Percentiles rank a stretch among this genome's conserved stretches.
These are phyloP conservation scores for Phytophthora parvispora DNA, from an alignment of 352 stramenopile genomes.

Conservation along the genomic window DNA sequence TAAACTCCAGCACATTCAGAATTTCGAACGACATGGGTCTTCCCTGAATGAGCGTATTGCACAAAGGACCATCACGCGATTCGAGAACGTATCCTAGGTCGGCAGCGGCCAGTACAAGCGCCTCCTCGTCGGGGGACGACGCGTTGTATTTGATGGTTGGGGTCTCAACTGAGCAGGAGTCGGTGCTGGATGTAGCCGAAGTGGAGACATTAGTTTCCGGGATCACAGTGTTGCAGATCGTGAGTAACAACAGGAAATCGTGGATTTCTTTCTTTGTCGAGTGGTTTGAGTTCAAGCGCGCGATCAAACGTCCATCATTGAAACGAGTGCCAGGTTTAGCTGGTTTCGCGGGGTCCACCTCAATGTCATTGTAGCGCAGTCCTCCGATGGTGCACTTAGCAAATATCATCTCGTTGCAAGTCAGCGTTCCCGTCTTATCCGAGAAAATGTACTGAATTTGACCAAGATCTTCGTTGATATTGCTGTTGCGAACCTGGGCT, in stretches of 20 bases:
- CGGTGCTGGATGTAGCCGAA: conserved; percentile 35
- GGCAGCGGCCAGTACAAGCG: conserved; percentile 76
- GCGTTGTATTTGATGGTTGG: conserved; percentile 84
- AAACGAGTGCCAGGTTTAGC: conserved; percentile 77
- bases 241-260: conserved; percentile 85
- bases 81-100: conserved; percentile 82
- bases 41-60: conserved; percentile 76
- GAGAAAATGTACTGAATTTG: conserved; percentile 94
- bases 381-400: conserved; percentile 94
- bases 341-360: conserved; percentile 55
- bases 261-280: conserved; percentile 89
- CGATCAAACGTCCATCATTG: conserved; percentile 80
- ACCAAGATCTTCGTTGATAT: conserved; percentile 91
- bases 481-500: conserved; percentile 87
- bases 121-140: conserved; percentile 87
- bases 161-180: conserved; percentile 23
- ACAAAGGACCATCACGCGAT: conserved; percentile 73
- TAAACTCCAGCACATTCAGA: conserved; percentile 98
- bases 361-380: conserved; percentile 92
- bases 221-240: conserved; percentile 92
- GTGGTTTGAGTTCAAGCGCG: conserved; percentile 81
- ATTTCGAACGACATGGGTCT: conserved; percentile 90
- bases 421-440: conserved; percentile 91
- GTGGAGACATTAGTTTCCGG: conserved; percentile 57
- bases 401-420: conserved; percentile 92